Percentiles rank a stretch among this genome's conserved stretches.
Conservation (phyloP, 2,329 filamentous ascomycete species). For the Chaetomium globosum region DNA sequence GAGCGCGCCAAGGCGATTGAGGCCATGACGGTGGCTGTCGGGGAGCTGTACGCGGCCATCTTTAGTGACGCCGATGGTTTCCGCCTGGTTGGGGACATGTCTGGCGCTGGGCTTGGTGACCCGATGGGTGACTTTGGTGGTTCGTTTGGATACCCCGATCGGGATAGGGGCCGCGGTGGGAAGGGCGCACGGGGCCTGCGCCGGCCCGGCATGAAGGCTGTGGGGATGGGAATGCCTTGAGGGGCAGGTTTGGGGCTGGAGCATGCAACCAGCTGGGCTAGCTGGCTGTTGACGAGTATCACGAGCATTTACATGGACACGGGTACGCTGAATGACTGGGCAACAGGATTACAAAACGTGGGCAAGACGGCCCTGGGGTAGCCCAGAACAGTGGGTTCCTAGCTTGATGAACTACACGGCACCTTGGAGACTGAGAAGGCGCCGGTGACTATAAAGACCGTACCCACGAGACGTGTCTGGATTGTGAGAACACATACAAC, state of each 20-base stretch:
- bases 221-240: constrained; percentile 18
- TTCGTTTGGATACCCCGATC: constrained; percentile 8
- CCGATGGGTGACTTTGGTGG: constrained; percentile 25
- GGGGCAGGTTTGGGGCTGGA: neutral
- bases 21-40: constrained; percentile 71
- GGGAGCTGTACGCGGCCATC: constrained; percentile 68
- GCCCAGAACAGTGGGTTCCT: neutral
- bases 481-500: neutral
- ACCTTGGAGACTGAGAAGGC: neutral
- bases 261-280: neutral
- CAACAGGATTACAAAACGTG: neutral
- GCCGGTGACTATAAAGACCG: neutral
- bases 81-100: constrained; percentile 46
- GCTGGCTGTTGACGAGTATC: constrained; percentile 7
- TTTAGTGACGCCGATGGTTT: constrained; percentile 79
- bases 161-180: constrained; percentile 3
- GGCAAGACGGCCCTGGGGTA: neutral
- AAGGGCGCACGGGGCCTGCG: constrained; percentile 15
- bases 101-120: constrained; percentile 16
- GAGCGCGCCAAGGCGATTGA: constrained; percentile 74
- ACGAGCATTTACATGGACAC: constrained; percentile 10
- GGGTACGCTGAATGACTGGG: constrained; percentile 1
- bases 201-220: constrained; percentile 16
- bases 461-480: neutral
- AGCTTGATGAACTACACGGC: neutral